These are phyloP conservation scores for Vitis rupestris DNA, from an alignment of 164 flowering plant species.

Conservation along the genomic window DNA sequence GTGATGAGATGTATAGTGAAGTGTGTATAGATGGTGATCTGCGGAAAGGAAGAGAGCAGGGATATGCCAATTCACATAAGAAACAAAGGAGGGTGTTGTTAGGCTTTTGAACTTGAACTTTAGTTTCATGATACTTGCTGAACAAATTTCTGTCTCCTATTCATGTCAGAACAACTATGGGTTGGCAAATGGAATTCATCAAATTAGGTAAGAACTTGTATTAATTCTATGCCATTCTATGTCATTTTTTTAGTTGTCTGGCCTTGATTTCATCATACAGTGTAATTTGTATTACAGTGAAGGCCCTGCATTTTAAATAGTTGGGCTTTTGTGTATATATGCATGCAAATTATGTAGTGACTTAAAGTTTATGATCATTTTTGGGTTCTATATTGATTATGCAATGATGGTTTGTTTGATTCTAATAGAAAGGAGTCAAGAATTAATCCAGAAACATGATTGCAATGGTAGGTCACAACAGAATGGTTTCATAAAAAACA, in stretches of 20 bases:
- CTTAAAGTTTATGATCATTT: too few relatives aligned
- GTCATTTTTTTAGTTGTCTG: background rate
- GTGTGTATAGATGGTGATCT: slow-evolving; percentile 54
- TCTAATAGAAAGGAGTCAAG: too few relatives aligned
- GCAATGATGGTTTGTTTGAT: too few relatives aligned
- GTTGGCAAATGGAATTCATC: background rate
- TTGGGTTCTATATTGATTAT: too few relatives aligned
- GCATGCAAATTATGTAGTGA: too few relatives aligned
- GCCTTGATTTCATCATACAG: background rate
- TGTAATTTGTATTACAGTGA: background rate
- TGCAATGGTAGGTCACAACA: too few relatives aligned
- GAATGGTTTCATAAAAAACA: too few relatives aligned
- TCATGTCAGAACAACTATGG: background rate
- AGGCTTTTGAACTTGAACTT: background rate
- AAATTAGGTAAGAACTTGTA: background rate
- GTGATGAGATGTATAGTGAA: slow-evolving; percentile 25
- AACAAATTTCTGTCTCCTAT: background rate
- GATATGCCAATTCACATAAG: slow-evolving; percentile 21
- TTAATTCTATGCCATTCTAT: background rate
- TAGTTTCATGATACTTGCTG: slow-evolving; percentile 2
- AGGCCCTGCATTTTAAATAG: background rate
- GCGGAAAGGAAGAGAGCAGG: slow-evolving; percentile 41
- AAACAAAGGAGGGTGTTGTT: slow-evolving; percentile 19
- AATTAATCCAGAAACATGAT: too few relatives aligned
- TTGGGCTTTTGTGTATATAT: too few relatives aligned